Evolutionary conservation across 2,329 filamentous ascomycete genomes (phyloP).

Genomic region (Dactylonectria macrodidyma): DNA sequence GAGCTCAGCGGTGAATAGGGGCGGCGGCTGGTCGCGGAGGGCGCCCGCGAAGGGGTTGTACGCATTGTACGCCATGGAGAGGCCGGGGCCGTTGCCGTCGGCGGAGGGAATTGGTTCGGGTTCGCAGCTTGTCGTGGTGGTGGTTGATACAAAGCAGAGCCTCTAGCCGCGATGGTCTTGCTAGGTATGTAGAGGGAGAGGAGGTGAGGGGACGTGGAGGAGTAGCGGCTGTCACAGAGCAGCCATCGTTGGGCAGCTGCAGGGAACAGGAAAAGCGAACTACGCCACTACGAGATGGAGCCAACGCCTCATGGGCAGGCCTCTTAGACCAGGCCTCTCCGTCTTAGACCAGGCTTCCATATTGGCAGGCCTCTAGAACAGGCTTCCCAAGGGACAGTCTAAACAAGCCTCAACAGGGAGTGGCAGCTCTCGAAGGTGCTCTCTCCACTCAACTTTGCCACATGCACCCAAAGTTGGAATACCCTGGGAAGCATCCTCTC

Average conservation of each 20-base stretch:
- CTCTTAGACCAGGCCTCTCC: neutral
- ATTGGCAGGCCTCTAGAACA: neutral
- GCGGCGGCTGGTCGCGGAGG: slow-evolving; percentile 37
- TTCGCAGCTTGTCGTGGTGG: neutral
- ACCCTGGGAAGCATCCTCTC: no score
- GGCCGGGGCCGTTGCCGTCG: slow-evolving; percentile 14
- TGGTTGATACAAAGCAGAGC: neutral
- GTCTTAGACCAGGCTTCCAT: neutral
- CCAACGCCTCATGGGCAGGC: neutral
- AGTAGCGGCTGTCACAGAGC: neutral
- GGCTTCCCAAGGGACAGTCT: neutral
- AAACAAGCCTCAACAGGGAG: neutral
- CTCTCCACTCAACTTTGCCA: no score
- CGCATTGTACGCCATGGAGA: slow-evolving; percentile 35
- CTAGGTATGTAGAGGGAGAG: slow-evolving; percentile 7
- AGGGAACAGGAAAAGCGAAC: neutral
- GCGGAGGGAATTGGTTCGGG: no score
- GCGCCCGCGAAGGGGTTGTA: slow-evolving; percentile 34
- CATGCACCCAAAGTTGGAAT: no score
- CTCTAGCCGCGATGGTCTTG: neutral
- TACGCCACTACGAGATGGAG: slow-evolving; percentile 4
- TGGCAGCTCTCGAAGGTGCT: no score
- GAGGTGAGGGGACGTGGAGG: neutral
- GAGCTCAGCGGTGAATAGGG: slow-evolving; percentile 51
- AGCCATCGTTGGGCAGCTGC: slow-evolving; percentile 1